phyloP scores from a whole-genome alignment of 1,284 basidiomycete genomes.

The Tilletia walkeri region DNA sequence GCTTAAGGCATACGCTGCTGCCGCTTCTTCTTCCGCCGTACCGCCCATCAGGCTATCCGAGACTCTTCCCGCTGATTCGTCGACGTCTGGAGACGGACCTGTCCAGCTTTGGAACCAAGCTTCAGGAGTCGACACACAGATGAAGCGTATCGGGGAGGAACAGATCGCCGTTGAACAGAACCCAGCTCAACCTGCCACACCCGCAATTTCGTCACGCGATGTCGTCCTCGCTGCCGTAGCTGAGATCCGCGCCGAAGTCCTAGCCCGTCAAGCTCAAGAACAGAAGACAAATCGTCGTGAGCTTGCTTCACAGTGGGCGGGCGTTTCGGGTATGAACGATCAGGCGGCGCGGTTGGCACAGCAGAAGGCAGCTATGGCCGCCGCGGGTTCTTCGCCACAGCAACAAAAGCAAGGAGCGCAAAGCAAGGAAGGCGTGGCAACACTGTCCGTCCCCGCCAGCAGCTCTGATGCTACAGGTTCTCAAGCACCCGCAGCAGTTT shows the following conservation, averaged over 20 bases:
- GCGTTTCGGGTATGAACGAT: neutral
- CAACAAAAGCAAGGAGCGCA: too few relatives aligned
- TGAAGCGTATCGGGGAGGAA: neutral
- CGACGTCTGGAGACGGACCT: neutral
- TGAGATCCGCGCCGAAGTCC: neutral
- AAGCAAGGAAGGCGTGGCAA: too few relatives aligned
- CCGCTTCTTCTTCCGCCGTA: neutral
- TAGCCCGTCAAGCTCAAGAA: neutral
- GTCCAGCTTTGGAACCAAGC: conserved; percentile 7
- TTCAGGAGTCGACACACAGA: neutral
- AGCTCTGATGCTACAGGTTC: too few relatives aligned
- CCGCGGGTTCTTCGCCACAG: too few relatives aligned
- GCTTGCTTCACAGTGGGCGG: neutral
- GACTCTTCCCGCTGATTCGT: neutral
- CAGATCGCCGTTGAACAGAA: neutral
- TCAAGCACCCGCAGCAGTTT: too few relatives aligned
- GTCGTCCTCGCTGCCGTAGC: neutral
- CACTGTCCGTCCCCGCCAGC: too few relatives aligned
- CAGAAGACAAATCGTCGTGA: neutral
- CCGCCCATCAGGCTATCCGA: neutral
- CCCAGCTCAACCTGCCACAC: too few relatives aligned
- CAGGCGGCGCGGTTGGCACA: neutral
- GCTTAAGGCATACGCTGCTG: conserved; percentile 1
- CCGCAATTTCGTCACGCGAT: neutral
- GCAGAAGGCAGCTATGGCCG: neutral